Percentiles rank a stretch among this genome's conserved stretches.
phyloP scores from a whole-genome alignment of 176 grass and related monocot species.

The Rhynchospora pubera region DNA sequence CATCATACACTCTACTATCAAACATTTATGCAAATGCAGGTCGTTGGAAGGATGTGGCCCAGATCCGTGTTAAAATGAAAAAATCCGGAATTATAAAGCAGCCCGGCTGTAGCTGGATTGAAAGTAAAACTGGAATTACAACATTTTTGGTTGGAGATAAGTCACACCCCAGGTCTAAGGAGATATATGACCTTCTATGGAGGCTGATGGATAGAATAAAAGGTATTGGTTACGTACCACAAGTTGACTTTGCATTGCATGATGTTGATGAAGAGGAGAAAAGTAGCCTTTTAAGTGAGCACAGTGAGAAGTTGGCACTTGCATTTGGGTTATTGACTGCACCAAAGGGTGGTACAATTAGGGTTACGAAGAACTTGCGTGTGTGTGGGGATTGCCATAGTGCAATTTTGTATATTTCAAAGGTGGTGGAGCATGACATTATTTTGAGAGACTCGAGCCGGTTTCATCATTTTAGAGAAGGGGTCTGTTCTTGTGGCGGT shows the following conservation, averaged over 20 bases:
- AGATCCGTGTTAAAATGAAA: conserved; percentile 60
- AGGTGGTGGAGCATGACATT: conserved; percentile 77
- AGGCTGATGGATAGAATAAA: conserved; percentile 62
- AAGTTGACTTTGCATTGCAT: conserved; percentile 68
- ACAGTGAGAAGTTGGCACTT: conserved; percentile 84
- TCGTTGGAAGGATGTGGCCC: conserved; percentile 72
- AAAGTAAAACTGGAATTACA: conserved; percentile 63
- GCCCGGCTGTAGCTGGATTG: conserved; percentile 84
- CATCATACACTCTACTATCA: conserved; percentile 79
- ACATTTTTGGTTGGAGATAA: conserved; percentile 82
- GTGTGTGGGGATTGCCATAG: conserved; percentile 83
- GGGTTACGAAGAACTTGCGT: conserved; percentile 79
- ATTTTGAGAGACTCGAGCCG: conserved; percentile 71
- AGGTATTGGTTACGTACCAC: conserved; percentile 65
- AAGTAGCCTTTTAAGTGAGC: conserved; percentile 57
- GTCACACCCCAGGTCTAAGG: conserved; percentile 48
- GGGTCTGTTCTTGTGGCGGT: conserved; percentile 62
- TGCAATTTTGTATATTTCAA: conserved; percentile 69
- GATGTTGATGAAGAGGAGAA: conserved; percentile 92
- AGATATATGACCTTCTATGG: conserved; percentile 67
- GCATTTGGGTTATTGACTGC: conserved; percentile 69
- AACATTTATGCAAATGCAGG: conserved; percentile 81
- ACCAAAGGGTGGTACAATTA: conserved; percentile 54
- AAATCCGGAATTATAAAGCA: conserved; percentile 68
- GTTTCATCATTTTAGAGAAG: conserved; percentile 85